Percentiles rank a stretch among this genome's conserved stretches.
phyloP scores from a whole-genome alignment of 2,329 filamentous ascomycete genomes.

The Paramyrothecium sp. region DNA sequence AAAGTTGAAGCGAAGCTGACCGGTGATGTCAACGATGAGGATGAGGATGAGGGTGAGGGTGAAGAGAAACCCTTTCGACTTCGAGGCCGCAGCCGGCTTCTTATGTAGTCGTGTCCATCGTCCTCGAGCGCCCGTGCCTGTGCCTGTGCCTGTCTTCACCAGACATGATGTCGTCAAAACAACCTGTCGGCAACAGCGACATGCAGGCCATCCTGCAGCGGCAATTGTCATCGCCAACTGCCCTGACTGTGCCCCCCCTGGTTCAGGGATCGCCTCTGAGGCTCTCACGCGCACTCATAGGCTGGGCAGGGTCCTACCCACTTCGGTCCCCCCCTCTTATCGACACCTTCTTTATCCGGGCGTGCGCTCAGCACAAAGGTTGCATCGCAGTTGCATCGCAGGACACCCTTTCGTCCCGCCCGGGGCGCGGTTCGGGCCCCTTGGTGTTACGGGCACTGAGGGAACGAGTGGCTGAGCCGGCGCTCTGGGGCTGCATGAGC shows the following conservation, averaged over 20 bases:
- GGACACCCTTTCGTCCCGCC: neutral
- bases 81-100: neutral
- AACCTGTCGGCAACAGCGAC: neutral
- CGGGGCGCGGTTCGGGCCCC: neutral
- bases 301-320: neutral
- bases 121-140: neutral
- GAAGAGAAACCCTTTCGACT: slow-evolving; percentile 7
- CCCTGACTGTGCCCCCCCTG: neutral
- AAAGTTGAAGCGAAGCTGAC: neutral
- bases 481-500: neutral
- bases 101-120: neutral
- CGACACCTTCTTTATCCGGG: neutral
- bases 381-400: neutral
- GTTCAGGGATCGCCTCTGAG: neutral
- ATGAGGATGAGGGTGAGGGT: slow-evolving; percentile 8
- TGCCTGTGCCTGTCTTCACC: neutral
- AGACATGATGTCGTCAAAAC: neutral
- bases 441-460: neutral
- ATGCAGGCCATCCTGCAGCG: neutral
- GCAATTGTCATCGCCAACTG: neutral
- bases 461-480: neutral
- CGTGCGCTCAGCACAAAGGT: neutral
- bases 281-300: neutral
- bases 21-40: slow-evolving; percentile 4
- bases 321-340: neutral